Evolutionary conservation across 78 protist species (phyloP).

Genomic region (Acrasis kona): DNA sequence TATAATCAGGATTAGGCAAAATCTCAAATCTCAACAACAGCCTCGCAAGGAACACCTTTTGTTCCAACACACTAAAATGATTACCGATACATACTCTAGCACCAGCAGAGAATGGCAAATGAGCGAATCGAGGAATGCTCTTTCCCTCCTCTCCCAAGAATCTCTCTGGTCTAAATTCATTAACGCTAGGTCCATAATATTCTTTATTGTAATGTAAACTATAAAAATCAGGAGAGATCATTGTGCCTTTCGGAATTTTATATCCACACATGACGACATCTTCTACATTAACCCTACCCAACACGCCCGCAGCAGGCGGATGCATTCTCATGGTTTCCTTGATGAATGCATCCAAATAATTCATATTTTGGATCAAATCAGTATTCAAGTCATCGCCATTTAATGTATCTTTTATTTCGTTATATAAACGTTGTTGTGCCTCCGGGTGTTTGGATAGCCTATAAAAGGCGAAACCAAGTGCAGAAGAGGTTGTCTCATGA

Average conservation of each 20-base stretch:
- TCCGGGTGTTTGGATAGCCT: background rate
- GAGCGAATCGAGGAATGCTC: too few relatives aligned
- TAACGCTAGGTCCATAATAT: too few relatives aligned
- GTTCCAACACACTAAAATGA: too few relatives aligned
- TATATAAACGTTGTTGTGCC: background rate
- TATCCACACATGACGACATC: background rate
- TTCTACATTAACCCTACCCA: background rate
- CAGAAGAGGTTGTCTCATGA: background rate
- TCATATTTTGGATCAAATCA: background rate
- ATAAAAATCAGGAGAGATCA: background rate
- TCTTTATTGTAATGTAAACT: too few relatives aligned
- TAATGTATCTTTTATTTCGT: background rate
- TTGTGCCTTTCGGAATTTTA: background rate
- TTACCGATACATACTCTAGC: too few relatives aligned
- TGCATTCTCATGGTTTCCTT: background rate
- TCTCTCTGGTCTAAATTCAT: too few relatives aligned
- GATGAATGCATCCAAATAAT: background rate
- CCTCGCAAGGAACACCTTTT: too few relatives aligned
- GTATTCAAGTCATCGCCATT: background rate
- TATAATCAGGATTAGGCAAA: too few relatives aligned
- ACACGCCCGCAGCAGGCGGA: background rate
- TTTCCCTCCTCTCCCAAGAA: too few relatives aligned
- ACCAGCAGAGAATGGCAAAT: too few relatives aligned
- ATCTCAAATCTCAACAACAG: too few relatives aligned
- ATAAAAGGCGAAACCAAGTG: background rate